These are phyloP conservation scores for Fusarium equiseti DNA, from an alignment of 2,329 filamentous ascomycete genomes.

Conservation along the genomic window DNA sequence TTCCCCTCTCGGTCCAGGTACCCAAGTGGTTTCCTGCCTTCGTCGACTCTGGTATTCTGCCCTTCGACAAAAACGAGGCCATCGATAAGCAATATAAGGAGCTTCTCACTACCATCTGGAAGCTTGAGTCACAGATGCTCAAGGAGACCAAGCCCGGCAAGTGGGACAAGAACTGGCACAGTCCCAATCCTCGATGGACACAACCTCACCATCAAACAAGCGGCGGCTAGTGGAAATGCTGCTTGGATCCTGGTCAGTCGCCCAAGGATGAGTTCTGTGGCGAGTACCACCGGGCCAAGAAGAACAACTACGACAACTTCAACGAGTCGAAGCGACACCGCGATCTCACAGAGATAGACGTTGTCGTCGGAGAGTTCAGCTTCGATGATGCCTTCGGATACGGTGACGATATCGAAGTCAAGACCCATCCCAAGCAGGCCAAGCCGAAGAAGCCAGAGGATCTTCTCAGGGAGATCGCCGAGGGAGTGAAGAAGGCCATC, in stretches of 20 bases:
- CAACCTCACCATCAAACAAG: slow-evolving; percentile 33
- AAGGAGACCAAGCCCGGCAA: not conserved
- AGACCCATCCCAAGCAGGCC: not conserved
- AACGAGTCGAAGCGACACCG: not conserved
- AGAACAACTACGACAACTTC: not conserved
- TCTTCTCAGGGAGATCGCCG: slow-evolving; percentile 18
- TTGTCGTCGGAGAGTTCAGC: slow-evolving; percentile 15
- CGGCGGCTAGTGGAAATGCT: slow-evolving; percentile 49
- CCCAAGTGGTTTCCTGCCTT: slow-evolving; percentile 42
- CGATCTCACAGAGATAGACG: slow-evolving; percentile 6
- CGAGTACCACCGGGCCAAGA: slow-evolving; percentile 19
- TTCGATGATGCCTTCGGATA: not conserved
- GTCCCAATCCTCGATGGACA: slow-evolving; percentile 28
- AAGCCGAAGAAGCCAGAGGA: slow-evolving; percentile 13
- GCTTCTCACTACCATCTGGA: slow-evolving; percentile 31
- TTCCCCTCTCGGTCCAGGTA: not conserved
- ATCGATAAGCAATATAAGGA: slow-evolving; percentile 32
- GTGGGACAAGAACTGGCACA: slow-evolving; percentile 44
- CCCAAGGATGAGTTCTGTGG: slow-evolving; percentile 33
- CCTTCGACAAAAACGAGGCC: slow-evolving; percentile 10
- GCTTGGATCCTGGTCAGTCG: slow-evolving; percentile 35
- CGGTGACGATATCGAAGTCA: not conserved
- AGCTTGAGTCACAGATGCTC: slow-evolving; percentile 28
- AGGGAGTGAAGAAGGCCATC: slow-evolving; percentile 32
- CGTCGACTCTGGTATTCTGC: slow-evolving; percentile 20